Evolutionary conservation across 345 rosid species (phyloP), one percentile per base, ranked within the genome.

Genomic region (Melastoma malabathricum): DNA sequence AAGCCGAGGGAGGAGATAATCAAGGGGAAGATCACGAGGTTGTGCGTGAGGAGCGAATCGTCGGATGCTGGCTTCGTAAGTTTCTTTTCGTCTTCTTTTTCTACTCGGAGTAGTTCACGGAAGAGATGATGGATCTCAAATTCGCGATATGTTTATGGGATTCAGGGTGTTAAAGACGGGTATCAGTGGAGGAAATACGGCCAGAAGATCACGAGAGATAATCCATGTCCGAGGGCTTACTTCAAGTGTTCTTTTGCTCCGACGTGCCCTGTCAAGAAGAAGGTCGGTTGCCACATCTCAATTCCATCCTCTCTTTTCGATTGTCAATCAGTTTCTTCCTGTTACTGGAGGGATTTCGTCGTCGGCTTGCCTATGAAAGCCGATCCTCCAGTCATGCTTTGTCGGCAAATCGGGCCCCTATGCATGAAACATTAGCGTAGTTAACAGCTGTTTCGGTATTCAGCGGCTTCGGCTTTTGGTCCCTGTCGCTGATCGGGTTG

Each of bases 181-280:
- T 84, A 84, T 72, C 96, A 86, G 53, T 92, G 96, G 98, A 92
- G 96, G 60, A 92, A 92, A 64, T 92, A 92, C 60, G 98, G 98
- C 23, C 98, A 92, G 52, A 92, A 92, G 55, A 94, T 92, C 23
- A 92, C 98, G n/a, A 86, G 95, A 79, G 89, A 86, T 62, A 92
- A 92, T 55, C 98, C 98, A 52, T 92, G 75, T 54, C 98, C 98
- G 25, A 77, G 95, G 77, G 96, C 95, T 60, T 92, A 92, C 73
- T 92, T 82, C 81, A 87, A 75, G 57, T 92, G 98, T 72, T 82
- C 96, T 59, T 80, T 75, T 65, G 98, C 98, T 58, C 98, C 98
- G 5, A 71, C 68, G 63, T 90, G 96, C 72, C 93, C 92, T 17
- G 96, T 90, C 17, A 86, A 84, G 64, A 90, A 86, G 83, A 90